A percentile compares a stretch with the other conserved stretches of the same genome.
Conservation (phyloP, 495 filamentous ascomycete genomes). For the Neurospora tetraspora region DNA sequence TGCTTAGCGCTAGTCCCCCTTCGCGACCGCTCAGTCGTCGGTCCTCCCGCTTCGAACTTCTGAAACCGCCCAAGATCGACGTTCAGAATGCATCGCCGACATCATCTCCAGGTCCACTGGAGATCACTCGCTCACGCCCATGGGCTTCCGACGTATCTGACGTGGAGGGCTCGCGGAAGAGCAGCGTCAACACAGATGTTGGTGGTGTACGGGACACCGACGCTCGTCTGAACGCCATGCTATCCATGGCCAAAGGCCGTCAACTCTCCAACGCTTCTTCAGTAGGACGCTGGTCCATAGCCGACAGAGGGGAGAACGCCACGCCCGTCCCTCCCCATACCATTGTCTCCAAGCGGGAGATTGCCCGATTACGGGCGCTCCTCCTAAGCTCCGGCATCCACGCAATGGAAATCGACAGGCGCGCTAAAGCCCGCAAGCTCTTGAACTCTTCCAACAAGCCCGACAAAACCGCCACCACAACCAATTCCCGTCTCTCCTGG, state of each 20-base stretch:
- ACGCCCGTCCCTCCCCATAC: slow-evolving; percentile 19
- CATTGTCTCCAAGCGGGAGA: slow-evolving; percentile 50
- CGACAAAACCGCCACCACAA: slow-evolving; percentile 1
- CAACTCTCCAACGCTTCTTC: slow-evolving; percentile 19
- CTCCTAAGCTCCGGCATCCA: slow-evolving; percentile 78
- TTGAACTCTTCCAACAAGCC: slow-evolving; percentile 6
- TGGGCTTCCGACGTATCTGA: slow-evolving; percentile 24
- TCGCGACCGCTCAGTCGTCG: slow-evolving; percentile 26
- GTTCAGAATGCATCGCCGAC: slow-evolving; percentile 41
- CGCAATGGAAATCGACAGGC: slow-evolving; percentile 63
- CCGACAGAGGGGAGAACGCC: slow-evolving; percentile 38
- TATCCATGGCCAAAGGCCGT: slow-evolving; percentile 10
- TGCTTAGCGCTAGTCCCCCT: slow-evolving; percentile 10
- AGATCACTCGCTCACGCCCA: slow-evolving; percentile 7
- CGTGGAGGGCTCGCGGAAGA: slow-evolving; percentile 18
- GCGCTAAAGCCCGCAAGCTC: slow-evolving; percentile 41
- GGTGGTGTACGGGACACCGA: slow-evolving; percentile 12
- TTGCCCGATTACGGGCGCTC: slow-evolving; percentile 62
- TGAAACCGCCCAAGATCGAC: slow-evolving; percentile 55
- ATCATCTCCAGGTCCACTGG: slow-evolving; percentile 20
- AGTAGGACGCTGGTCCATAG: slow-evolving; percentile 59
- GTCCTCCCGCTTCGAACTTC: slow-evolving; percentile 40
- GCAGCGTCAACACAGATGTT: slow-evolving; percentile 6
- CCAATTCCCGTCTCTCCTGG: slow-evolving; percentile 13
- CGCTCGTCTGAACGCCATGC: slow-evolving; percentile 18